Base-by-base conservation (phyloP, 768 basidiomycete genomes). In the Lyophyllum decastes region DNA sequence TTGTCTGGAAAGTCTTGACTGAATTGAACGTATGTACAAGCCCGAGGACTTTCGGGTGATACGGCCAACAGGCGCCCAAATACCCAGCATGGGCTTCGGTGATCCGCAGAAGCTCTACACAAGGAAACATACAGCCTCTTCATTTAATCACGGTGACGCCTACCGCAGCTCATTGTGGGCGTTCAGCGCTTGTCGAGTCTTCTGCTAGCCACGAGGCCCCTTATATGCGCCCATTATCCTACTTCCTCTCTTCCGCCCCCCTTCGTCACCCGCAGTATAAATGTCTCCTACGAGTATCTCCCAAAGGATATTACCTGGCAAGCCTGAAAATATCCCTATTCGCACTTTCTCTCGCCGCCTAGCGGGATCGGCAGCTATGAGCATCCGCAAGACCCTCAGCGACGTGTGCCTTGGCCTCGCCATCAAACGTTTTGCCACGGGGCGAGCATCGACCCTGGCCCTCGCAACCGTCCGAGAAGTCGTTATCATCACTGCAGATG, bases 401-500 rank as follows among this genome's bases (percentile, higher is more conserved):
- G 14, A 21, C 16, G 25, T 1, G 1, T 57, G 54, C 27, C 16
- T 65, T 10, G 62, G 64, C 2, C 11, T 65, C 4, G 40, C 62
- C 14, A 46, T 54, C 19, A 56, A 57, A 17, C 60, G 47, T 12
- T 40, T 33, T 54, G 1, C 44, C 14, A 24, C 21, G 2, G 62
- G 62, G n/a, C 22, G 45, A 9, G 50, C 55, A 1, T 53, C 57
- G n/a, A 16, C 12, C 35, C 22, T 64, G 14, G 64, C 62, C 14
- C 45, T 65, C 11, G 62, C 64, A 6, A 65, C 55, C 10, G 38
- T 54, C 2, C 17, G 24, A 7, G 58, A 61, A 45, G 47, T 65
- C 2, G 17, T 65, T 6, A 4, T 49, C 22, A 57, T 65, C 17
- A 34, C 49, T 21, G 16, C 38, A 16, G 52, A 65, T 5, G 25